These are phyloP conservation scores for Aspergillus brunneoviolaceus DNA, from an alignment of 2,329 filamentous ascomycete species.

Conservation along the genomic window DNA sequence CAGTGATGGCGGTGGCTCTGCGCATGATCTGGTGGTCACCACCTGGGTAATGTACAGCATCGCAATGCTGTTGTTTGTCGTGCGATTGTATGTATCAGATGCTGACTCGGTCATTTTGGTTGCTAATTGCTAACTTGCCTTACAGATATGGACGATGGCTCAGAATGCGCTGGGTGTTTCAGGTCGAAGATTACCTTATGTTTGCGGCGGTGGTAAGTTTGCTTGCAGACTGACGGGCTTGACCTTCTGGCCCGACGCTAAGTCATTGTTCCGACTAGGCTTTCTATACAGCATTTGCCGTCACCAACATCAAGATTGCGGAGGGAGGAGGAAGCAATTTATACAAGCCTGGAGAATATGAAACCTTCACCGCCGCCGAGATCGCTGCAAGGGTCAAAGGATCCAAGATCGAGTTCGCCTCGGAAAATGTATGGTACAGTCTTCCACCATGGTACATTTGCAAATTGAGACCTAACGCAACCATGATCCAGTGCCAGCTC, in stretches of 20 bases:
- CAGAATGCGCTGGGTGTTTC: not conserved
- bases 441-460: not conserved
- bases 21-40: conserved; percentile 3
- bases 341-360: not conserved
- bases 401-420: conserved; percentile 8
- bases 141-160: not conserved
- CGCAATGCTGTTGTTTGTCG: conserved; percentile 2
- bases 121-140: not conserved
- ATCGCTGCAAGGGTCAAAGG: not conserved
- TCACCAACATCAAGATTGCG: conserved; percentile 1
- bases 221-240: not conserved
- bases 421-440: not conserved
- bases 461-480: not conserved
- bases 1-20: conserved; percentile 1
- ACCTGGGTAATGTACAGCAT: conserved; percentile 10
- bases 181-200: conserved; percentile 7
- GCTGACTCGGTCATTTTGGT: not conserved
- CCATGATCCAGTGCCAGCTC: conserved; percentile 1
- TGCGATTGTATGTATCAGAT: not conserved
- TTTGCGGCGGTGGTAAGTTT: conserved; percentile 1
- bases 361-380: not conserved
- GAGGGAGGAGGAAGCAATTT: conserved; percentile 4
- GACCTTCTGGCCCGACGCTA: not conserved
- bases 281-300: conserved; percentile 4
- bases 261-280: not conserved